Base-by-base conservation (phyloP, 2,329 filamentous ascomycete species). In the Fusarium sp. region DNA sequence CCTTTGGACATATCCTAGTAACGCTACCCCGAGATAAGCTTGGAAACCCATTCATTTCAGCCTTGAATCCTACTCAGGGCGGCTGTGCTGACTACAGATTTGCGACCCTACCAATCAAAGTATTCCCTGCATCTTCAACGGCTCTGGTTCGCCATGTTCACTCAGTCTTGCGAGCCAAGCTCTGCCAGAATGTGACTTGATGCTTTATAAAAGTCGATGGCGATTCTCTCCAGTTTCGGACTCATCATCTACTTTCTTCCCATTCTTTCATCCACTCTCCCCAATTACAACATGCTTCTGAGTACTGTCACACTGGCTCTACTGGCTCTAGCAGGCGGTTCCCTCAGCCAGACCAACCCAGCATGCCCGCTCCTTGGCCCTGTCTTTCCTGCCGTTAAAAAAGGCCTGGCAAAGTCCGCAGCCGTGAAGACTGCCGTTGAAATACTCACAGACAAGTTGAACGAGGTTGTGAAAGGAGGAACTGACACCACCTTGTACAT, bases 311-410 rank as follows among this genome's bases (percentile, higher is more conserved):
- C 38, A 5, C 37, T 56, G 12, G 27, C 25, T 12, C n/a, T 63
- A 10, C 61, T 63, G 22, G 32, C 35, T 20, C 25, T 63, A 12
- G 33, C 35, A 22, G 25, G 32, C 11, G 6, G 17, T 17, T 4
- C 47, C 12, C 25, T 63, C 2, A 12, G 61, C 5, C 61, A 56
- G 40, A 40, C 47, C 47, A 63, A 56, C 17, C 47, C 61, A 32
- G n/a, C 61, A 56, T 63, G 61, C 47, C 35, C 35, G 20, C 47
- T 63, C 27, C 61, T 63, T 27, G 47, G 61, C 11, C 61, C 61
- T 9, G 61, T 57, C 35, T 63, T 63, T 7, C 61, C 61, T n/a
- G 25, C 35, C 8, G 4, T 56, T 63, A 22, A 14, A 20, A 40
- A 33, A 2, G 35, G 17, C 33, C 35, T 63, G 4, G 8, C 6